phyloP scores from a whole-genome alignment of 331 rosid species.

The Erythrophleum ivorense region DNA sequence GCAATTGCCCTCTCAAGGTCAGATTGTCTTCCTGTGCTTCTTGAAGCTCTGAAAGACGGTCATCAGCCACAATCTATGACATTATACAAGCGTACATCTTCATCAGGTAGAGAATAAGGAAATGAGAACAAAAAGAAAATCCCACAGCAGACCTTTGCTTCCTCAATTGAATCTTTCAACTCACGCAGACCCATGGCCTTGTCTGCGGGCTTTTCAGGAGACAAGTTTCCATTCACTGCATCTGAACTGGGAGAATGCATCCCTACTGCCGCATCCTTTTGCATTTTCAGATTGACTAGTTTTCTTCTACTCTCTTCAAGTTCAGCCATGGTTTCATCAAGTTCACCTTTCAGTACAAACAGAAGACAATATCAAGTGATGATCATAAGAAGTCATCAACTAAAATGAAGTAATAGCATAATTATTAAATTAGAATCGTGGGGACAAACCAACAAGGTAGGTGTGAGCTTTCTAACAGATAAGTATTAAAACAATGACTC shows the following conservation, averaged over 20 bases:
- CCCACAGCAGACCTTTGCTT: constrained; percentile 69
- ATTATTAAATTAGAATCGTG: neutral
- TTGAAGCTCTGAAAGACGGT: constrained; percentile 82
- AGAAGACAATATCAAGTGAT: constrained; percentile 38
- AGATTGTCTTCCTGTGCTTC: constrained; percentile 75
- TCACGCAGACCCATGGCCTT: constrained; percentile 74
- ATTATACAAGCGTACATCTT: constrained; percentile 33
- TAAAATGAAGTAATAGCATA: constrained; percentile 19
- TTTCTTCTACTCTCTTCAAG: constrained; percentile 94
- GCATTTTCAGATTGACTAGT: constrained; percentile 87
- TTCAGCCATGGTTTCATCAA: constrained; percentile 84
- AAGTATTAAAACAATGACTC: neutral
- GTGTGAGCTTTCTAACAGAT: neutral
- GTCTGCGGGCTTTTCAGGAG: constrained; percentile 83
- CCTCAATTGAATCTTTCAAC: constrained; percentile 88
- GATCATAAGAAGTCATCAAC: constrained; percentile 33
- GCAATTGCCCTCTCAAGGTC: constrained; percentile 71
- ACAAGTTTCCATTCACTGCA: constrained; percentile 72
- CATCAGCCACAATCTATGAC: constrained; percentile 75
- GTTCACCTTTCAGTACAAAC: constrained; percentile 68
- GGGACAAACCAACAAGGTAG: neutral
- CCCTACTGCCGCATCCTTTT: constrained; percentile 71
- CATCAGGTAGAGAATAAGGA: constrained; percentile 33
- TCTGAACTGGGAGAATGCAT: constrained; percentile 55
- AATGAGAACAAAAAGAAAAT: constrained; percentile 36